phyloP scores from a whole-genome alignment of 108 stramenopile genomes.

The Seminavis robusta region DNA sequence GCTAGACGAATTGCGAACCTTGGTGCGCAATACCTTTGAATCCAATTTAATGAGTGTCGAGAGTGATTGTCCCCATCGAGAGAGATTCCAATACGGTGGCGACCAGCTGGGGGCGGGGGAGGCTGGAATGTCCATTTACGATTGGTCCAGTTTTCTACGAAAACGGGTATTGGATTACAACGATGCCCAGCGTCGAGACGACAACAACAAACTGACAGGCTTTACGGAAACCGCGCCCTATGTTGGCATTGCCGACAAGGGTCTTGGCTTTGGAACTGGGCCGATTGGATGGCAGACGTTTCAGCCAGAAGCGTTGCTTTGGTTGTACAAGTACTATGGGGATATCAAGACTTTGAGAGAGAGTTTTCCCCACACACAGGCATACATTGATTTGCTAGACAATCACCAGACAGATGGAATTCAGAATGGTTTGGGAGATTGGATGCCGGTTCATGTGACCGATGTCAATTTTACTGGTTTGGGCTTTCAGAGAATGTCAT shows the following conservation, averaged over 20 bases:
- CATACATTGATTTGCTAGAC: neutral
- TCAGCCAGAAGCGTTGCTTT: neutral
- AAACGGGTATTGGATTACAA: conserved; percentile 39
- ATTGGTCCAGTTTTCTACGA: conserved; percentile 41
- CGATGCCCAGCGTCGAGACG: conserved; percentile 51
- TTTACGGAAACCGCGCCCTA: conserved; percentile 31
- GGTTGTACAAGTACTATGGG: neutral
- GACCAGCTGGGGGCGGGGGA: conserved; percentile 39
- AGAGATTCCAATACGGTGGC: conserved; percentile 53
- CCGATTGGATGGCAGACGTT: conserved; percentile 9
- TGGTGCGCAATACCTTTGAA: conserved; percentile 1
- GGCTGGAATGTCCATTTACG: conserved; percentile 36
- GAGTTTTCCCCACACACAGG: conserved; percentile 1
- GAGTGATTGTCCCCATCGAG: conserved; percentile 57
- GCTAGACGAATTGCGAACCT: no score
- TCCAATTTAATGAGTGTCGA: conserved; percentile 49
- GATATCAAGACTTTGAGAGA: neutral
- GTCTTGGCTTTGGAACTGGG: conserved; percentile 30
- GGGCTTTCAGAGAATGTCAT: no score
- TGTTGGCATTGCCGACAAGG: conserved; percentile 36
- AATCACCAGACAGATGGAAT: conserved; percentile 6
- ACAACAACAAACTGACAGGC: conserved; percentile 18
- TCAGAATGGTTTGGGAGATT: conserved; percentile 37
- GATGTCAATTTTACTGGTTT: no score
- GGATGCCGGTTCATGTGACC: no score